These are phyloP conservation scores for Phlegmacium glaucopus DNA, from an alignment of 768 basidiomycete genomes.

Conservation along the genomic window DNA sequence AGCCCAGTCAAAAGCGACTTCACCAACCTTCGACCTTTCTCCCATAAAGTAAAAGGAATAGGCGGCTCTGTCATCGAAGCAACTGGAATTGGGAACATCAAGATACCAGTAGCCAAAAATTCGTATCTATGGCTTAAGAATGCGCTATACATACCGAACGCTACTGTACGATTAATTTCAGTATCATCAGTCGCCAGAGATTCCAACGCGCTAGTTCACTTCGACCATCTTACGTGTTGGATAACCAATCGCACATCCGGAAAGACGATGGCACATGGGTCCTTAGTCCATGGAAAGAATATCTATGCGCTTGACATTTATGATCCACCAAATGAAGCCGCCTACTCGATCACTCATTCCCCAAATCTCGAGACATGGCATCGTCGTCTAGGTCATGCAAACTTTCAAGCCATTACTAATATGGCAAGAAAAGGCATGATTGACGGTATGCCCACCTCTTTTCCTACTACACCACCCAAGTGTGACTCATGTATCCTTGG, in stretches of 20 bases:
- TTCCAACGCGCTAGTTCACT: constrained; percentile 10
- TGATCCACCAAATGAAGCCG: constrained; percentile 3
- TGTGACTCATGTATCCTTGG: no score
- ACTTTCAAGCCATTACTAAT: constrained; percentile 12
- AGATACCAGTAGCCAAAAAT: background rate
- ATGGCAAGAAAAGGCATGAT: constrained; percentile 8
- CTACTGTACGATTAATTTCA: constrained; percentile 20
- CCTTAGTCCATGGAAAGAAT: background rate
- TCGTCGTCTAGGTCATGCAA: no score
- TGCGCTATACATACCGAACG: constrained; percentile 13
- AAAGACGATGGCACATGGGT: constrained; percentile 9
- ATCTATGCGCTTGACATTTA: background rate
- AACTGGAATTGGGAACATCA: background rate
- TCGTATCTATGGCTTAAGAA: background rate
- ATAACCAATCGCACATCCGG: constrained; percentile 10
- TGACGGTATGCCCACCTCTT: constrained; percentile 19
- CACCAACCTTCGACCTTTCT: no score
- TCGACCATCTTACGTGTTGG: constrained; percentile 11
- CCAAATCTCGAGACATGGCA: constrained; percentile 20
- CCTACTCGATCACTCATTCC: constrained; percentile 1
- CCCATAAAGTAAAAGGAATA: background rate
- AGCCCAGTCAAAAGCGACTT: no score
- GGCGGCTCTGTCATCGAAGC: background rate
- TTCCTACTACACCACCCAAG: constrained; percentile 16
- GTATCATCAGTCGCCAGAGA: constrained; percentile 2